A percentile compares a stretch with the other conserved stretches of the same genome.
These are phyloP conservation scores for Jimgerdemannia lactiflua DNA, from an alignment of 192 early-diverging fungal species.

Conservation along the genomic window DNA sequence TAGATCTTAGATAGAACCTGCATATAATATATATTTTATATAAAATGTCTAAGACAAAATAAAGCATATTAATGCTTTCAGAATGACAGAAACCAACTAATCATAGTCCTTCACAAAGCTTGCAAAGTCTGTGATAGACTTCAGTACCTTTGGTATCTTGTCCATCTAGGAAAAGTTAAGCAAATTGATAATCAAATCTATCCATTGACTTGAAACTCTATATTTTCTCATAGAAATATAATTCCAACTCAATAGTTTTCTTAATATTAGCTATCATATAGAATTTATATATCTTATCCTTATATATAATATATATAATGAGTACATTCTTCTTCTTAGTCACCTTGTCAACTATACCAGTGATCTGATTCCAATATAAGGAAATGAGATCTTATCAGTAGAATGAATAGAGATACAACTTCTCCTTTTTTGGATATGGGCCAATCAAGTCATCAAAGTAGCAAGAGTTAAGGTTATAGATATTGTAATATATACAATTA, in stretches of 20 bases:
- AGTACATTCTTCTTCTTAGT: slow-evolving; percentile 53
- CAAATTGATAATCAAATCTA: too few species aligned
- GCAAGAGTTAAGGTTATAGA: slow-evolving; percentile 77
- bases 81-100: too few species aligned
- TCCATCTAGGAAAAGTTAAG: too few species aligned
- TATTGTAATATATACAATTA: too few species aligned
- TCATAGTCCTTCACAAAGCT: too few species aligned
- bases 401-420: slow-evolving; percentile 61
- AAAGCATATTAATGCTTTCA: too few species aligned
- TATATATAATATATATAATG: slow-evolving; percentile 59
- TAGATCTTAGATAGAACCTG: too few species aligned
- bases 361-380: slow-evolving; percentile 70
- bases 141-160: too few species aligned
- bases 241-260: slow-evolving; percentile 55
- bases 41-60: too few species aligned
- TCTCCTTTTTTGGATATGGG: slow-evolving; percentile 46
- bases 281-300: slow-evolving; percentile 70
- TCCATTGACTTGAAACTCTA: slow-evolving; percentile 61
- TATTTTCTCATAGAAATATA: slow-evolving; percentile 68
- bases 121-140: too few species aligned
- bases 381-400: slow-evolving; percentile 55
- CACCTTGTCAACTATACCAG: slow-evolving; percentile 65
- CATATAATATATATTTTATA: too few species aligned
- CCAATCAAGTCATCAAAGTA: slow-evolving; percentile 64
- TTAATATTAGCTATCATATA: slow-evolving; percentile 62